phyloP scores from a whole-genome alignment of 192 early-diverging fungal species.

The Coemansia sp. region DNA sequence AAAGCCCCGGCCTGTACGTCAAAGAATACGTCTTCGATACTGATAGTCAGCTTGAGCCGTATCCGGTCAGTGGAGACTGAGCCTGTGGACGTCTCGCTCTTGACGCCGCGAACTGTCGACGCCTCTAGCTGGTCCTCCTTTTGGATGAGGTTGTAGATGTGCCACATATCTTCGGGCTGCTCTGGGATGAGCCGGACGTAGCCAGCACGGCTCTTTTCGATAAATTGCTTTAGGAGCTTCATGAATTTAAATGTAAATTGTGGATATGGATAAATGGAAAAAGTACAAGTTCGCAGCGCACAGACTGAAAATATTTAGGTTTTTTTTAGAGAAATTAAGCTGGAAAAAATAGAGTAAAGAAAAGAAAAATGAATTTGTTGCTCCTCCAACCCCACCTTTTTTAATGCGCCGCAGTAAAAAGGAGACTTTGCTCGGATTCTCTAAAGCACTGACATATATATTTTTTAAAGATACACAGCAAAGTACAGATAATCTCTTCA shows the following conservation, averaged over 20 bases:
- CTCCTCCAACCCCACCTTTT: background rate
- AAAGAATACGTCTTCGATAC: conserved; percentile 86
- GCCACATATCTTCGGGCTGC: conserved; percentile 98
- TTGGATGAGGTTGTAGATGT: conserved; percentile 86
- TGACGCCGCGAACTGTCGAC: conserved; percentile 87
- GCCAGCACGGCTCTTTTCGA: conserved; percentile 84
- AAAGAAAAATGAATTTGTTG: background rate
- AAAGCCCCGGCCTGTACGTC: conserved; percentile 85
- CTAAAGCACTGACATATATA: background rate
- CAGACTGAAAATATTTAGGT: background rate
- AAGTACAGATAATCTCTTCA: background rate
- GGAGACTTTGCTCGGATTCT: background rate
- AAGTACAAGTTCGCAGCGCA: conserved; percentile 9
- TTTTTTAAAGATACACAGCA: background rate
- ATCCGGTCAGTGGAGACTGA: conserved; percentile 83
- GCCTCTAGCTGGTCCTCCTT: conserved; percentile 86
- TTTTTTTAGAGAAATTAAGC: background rate
- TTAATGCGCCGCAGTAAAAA: background rate
- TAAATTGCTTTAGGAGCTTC: conserved; percentile 71
- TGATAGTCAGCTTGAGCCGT: conserved; percentile 79
- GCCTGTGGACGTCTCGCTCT: conserved; percentile 86
- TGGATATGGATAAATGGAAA: background rate
- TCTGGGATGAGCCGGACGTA: conserved; percentile 82
- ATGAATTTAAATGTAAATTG: conserved; percentile 34
- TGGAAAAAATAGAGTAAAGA: background rate